phyloP scores from a whole-genome alignment of 257 asterid genomes.

The Solanum sejunctum region DNA sequence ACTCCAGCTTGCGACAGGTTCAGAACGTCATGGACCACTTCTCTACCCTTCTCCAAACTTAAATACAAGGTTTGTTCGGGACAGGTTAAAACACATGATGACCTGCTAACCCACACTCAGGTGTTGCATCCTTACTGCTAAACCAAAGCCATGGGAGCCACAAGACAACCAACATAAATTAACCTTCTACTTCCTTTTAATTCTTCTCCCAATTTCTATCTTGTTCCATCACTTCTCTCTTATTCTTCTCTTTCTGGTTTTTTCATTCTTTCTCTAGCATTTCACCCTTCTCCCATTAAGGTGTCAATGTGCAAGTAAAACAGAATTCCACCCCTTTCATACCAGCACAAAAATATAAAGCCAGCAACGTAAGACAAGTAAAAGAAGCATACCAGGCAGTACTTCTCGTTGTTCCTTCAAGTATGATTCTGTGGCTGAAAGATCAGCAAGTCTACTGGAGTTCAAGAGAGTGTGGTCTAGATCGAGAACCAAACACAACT shows the following conservation, averaged over 20 bases:
- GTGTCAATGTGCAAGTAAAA: background rate
- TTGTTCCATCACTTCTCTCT: background rate
- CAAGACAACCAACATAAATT: background rate
- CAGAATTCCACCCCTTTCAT: background rate
- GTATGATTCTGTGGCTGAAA: conserved; percentile 45
- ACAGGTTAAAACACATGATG: background rate
- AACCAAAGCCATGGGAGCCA: background rate
- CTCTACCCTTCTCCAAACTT: background rate
- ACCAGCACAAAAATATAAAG: background rate
- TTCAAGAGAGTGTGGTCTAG: conserved; percentile 81
- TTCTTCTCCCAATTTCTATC: background rate
- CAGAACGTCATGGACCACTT: background rate
- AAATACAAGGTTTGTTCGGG: background rate
- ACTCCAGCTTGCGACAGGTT: background rate
- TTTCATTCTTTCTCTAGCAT: background rate
- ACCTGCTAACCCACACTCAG: background rate
- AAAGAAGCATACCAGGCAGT: conserved; percentile 43
- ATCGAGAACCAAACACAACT: conserved; percentile 76
- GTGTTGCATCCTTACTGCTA: background rate
- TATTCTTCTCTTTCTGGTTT: background rate
- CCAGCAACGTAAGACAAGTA: background rate
- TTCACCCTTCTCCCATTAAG: background rate
- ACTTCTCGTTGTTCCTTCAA: conserved; percentile 32
- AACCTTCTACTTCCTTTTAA: background rate
- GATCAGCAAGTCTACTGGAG: conserved; percentile 49